A percentile compares a stretch with the other conserved stretches of the same genome.
Evolutionary conservation across 2,329 filamentous ascomycete genomes (phyloP).

Genomic region (Purpureocillium takamizusanense): DNA sequence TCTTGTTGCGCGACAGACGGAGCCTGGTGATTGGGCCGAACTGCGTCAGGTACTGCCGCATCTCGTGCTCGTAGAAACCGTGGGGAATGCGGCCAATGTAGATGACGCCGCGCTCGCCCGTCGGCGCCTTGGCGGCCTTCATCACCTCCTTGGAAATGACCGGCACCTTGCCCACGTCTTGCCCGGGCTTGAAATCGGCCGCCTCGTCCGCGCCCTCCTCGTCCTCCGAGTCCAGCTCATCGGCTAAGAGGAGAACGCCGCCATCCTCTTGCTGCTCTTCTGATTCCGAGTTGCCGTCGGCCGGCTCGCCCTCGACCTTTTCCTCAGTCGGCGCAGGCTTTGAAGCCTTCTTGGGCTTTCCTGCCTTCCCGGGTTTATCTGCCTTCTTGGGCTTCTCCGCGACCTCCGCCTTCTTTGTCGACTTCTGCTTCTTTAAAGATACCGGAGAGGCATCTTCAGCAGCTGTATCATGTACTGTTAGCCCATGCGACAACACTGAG

Average conservation of each 20-base stretch:
- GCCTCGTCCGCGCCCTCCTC: conserved; percentile 27
- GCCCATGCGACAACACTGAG: conserved; percentile 2
- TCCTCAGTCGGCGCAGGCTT: conserved; percentile 15
- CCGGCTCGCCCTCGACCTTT: conserved; percentile 17
- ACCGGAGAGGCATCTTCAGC: conserved; percentile 35
- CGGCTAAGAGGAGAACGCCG: conserved; percentile 33
- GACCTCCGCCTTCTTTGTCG: conserved; percentile 23
- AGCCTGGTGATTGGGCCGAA: conserved; percentile 76
- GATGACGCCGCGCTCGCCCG: conserved; percentile 63
- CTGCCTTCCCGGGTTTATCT: conserved; percentile 13
- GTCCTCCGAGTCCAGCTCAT: conserved; percentile 34
- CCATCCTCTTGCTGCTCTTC: conserved; percentile 32
- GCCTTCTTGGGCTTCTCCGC: conserved; percentile 8
- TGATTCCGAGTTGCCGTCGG: conserved; percentile 20
- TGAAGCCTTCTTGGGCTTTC: conserved; percentile 22
- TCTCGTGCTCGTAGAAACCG: conserved; percentile 93
- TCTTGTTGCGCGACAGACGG: conserved; percentile 82
- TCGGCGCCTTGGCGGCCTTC: conserved; percentile 31
- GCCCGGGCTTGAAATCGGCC: conserved; percentile 34
- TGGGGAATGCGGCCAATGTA: conserved; percentile 89
- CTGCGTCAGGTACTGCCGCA: conserved; percentile 87
- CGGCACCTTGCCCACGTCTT: conserved; percentile 42
- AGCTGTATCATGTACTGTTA: conserved; percentile 21
- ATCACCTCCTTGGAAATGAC: conserved; percentile 34
- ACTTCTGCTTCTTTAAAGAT: conserved; percentile 35